Evolutionary conservation across 2,329 filamentous ascomycete species (phyloP).

Genomic region (Metarhizium robertsii): DNA sequence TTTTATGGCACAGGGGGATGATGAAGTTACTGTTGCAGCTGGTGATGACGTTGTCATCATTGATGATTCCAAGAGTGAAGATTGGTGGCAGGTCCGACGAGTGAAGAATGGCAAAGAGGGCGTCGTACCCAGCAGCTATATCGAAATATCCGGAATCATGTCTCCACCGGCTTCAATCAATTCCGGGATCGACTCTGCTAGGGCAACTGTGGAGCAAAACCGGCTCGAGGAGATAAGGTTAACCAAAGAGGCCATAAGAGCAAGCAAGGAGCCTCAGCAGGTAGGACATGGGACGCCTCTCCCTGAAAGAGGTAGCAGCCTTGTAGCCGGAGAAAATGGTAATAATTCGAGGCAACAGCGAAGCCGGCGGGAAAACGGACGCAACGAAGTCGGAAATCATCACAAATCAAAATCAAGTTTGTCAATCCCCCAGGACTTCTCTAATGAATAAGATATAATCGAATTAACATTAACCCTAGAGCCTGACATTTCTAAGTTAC

Average conservation of each 20-base stretch:
- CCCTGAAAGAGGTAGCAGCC: conserved; percentile 71
- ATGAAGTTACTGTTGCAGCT: conserved; percentile 85
- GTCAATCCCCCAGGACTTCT: conserved; percentile 17
- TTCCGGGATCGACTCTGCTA: conserved; percentile 39
- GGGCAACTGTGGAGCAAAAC: conserved; percentile 68
- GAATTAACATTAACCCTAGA: conserved; percentile 38
- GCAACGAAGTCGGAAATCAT: conserved; percentile 42
- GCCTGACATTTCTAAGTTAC: conserved; percentile 72
- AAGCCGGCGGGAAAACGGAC: conserved; percentile 58
- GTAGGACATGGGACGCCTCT: conserved; percentile 71
- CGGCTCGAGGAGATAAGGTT: conserved; percentile 72
- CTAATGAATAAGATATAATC: neutral
- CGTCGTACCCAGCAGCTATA: conserved; percentile 92
- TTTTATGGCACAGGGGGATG: conserved; percentile 92
- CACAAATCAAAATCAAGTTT: conserved; percentile 62
- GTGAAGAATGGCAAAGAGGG: conserved; percentile 90
- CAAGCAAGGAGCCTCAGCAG: conserved; percentile 46
- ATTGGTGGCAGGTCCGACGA: conserved; percentile 95
- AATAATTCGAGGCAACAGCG: conserved; percentile 63
- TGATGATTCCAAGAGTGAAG: conserved; percentile 85
- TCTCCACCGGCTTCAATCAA: conserved; percentile 34
- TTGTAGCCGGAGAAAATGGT: conserved; percentile 57
- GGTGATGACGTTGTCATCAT: conserved; percentile 87
- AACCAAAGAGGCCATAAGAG: conserved; percentile 68
- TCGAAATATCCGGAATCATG: conserved; percentile 71